Base-by-base conservation (phyloP, 306 rosid genomes). In the Oxytropis ochrocephala region DNA sequence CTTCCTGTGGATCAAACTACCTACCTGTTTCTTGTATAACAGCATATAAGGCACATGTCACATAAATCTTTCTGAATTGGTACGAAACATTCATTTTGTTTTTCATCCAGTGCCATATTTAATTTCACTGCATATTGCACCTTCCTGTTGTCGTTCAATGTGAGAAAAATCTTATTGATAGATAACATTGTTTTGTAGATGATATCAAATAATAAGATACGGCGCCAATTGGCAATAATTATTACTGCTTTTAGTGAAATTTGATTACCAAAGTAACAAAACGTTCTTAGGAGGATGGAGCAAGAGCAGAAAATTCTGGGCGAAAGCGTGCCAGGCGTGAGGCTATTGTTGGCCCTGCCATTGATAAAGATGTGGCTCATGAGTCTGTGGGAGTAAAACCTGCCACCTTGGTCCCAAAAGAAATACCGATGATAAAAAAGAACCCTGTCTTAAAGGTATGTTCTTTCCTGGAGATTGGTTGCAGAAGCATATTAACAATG, bases 331-430 rank as follows among this genome's bases (percentile, higher is more conserved):
- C 71, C 38, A 87, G 79, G 81, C 85, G 52, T 58, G 92, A 84
- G 83, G 57, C 83, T 14, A 90, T 94, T 78, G 63, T 94, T 80
- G 96, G 98, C 58, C 98, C 98, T 56, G 98, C 93, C 51, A 84
- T 85, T 79, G 88, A 94, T 82, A 90, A 90, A 84, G 87, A 85
- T 76, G 89, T 94, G 41, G 83, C 90, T 78, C 97, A 91, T 48
- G 98, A 90, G 74, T 75, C 92, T 72, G 96, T 94, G 75, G 98
- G 98, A 61, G 75, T 94, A 73, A 94, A 88, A 73, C 80, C 86
- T 27, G 91, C 95, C 12, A 72, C 82, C 32, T 85, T 94, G 83
- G 85, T 89, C 54, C 97, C 97, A 1, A 94, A 90, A 80, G 98
- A 94, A 85, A 90, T 82, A 52, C 98, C 91, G 0, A 2, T 90